Evolutionary conservation across 2,329 filamentous ascomycete genomes (phyloP).

Genomic region (Colletotrichum horii): DNA sequence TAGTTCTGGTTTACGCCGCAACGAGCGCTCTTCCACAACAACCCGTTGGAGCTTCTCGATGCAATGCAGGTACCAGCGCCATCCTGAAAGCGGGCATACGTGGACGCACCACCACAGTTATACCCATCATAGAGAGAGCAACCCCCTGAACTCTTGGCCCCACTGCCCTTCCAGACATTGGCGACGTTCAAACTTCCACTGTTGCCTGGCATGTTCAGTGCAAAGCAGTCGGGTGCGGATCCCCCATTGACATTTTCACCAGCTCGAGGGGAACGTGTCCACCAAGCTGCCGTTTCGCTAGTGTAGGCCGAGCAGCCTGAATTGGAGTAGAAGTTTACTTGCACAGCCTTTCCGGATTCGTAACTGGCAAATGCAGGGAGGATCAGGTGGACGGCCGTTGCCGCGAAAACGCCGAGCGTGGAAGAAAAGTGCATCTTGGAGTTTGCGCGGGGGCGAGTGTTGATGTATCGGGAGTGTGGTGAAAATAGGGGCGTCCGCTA

Average conservation of each 20-base stretch:
- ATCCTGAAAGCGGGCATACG: neutral
- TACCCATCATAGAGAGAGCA: neutral
- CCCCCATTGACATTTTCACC: neutral
- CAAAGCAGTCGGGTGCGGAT: neutral
- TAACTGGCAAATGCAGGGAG: neutral
- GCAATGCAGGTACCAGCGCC: neutral
- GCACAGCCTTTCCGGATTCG: neutral
- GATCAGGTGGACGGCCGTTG: neutral
- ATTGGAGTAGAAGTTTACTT: conserved; percentile 4
- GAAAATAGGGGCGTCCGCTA: neutral
- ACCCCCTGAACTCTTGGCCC: neutral
- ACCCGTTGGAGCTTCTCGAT: neutral
- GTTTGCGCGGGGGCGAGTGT: neutral
- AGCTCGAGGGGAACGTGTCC: neutral
- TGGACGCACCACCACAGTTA: neutral
- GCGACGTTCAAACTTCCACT: neutral
- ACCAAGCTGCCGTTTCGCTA: neutral
- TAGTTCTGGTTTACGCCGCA: neutral
- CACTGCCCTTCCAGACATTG: neutral
- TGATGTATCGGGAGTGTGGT: neutral
- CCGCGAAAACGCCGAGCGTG: neutral
- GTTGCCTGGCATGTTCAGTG: neutral
- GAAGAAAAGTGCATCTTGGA: neutral
- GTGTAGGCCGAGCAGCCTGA: conserved; percentile 1
- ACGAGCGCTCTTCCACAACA: conserved; percentile 1